These are phyloP conservation scores for Closterium sp. DNA, from an alignment of 139 green algal species.

Conservation along the genomic window DNA sequence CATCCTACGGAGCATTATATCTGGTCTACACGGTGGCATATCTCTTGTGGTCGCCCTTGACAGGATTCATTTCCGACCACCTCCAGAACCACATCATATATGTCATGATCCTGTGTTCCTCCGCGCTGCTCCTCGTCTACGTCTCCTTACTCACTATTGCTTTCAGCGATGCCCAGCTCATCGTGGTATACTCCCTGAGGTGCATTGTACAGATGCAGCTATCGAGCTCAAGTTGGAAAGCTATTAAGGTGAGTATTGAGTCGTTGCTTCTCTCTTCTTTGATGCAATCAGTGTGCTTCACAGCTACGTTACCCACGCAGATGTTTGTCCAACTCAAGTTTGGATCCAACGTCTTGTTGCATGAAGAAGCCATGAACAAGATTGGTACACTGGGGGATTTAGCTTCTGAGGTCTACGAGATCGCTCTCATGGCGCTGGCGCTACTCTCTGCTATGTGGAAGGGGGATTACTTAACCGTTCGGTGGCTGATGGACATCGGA, in stretches of 20 bases:
- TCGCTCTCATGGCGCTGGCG: background rate
- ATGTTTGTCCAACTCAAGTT: slow-evolving; percentile 11
- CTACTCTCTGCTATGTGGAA: background rate
- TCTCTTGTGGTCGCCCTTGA: slow-evolving; percentile 1
- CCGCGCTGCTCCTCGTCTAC: background rate
- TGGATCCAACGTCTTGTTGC: background rate
- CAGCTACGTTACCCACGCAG: background rate
- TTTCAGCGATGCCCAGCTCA: background rate
- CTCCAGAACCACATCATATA: slow-evolving; percentile 2
- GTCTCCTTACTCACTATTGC: background rate
- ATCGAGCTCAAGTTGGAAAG: slow-evolving; percentile 5
- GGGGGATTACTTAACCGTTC: background rate
- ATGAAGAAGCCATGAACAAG: slow-evolving; percentile 8
- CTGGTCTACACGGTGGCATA: slow-evolving; percentile 4
- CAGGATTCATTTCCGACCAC: slow-evolving; percentile 7
- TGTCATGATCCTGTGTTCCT: background rate
- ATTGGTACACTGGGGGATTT: slow-evolving; percentile 7
- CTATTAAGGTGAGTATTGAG: background rate
- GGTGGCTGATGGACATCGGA: background rate
- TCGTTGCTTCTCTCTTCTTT: background rate
- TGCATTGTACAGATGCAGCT: slow-evolving; percentile 9
- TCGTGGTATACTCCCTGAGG: background rate
- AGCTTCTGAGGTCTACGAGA: slow-evolving; percentile 5
- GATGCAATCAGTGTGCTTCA: background rate
- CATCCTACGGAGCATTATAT: background rate